Evolutionary conservation across 768 basidiomycete species (phyloP), one percentile per base, ranked within the genome.

Genomic region (Suillus spraguei): DNA sequence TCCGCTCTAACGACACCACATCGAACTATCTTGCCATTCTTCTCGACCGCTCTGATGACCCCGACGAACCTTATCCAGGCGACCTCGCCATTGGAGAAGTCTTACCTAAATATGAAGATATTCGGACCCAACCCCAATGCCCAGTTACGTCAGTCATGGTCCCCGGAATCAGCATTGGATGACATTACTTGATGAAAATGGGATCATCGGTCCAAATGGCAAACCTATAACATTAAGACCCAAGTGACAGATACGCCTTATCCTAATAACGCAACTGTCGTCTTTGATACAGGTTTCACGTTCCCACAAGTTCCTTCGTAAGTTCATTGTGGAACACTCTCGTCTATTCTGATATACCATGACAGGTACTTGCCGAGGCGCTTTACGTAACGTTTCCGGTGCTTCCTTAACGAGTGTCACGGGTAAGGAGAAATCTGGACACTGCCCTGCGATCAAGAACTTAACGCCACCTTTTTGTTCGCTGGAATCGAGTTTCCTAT

Each of bases 251-350:
- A 80, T 36, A 77, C 78, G 1, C 72, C 75, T 33, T 73, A 82
- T 53, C 74, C 73, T 11, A 75, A 76, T 17, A 85, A 85, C 66
- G 76, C 85, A 9, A 88, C 87, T 2, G 83, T 83, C 5, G 78
- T 92, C 4, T 76, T 91, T 36, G 91, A 92, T 70, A 86, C 87
- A 5, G 90, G 91, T 0, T 91, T 88, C 71, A 81, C 87, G 0
- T 76, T 90, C 3, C 83, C 87, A 14, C 89, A 90, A 70, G 80
- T 90, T 44, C 80, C 87, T 59, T 66, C 76, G 84, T 85, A 70
- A 53, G 78, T 36, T n/a, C 13, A 3, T 55, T 22, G 13, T 22
- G 2, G 22, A 16, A 39, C 16, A 4, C 20, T 65, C 22, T 61
- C 33, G 35, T 67, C 42, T 46, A 68, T 56, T 69, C 67, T 65